These are phyloP conservation scores for Hygrophoropsis aurantiaca DNA, from an alignment of 768 basidiomycete genomes.

Conservation along the genomic window DNA sequence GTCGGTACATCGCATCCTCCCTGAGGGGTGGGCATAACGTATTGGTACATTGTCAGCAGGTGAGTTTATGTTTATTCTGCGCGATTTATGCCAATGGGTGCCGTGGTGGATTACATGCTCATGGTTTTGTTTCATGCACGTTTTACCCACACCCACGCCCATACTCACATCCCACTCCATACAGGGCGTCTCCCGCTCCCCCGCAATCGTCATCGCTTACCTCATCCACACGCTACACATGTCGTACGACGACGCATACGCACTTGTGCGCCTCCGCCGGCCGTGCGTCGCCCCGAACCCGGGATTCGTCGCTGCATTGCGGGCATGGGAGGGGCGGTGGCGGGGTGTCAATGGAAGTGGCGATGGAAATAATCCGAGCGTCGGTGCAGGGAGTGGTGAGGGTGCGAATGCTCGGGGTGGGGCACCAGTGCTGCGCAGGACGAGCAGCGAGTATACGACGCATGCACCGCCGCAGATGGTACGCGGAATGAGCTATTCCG, in stretches of 20 bases:
- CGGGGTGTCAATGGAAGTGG: no score
- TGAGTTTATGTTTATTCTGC: no score
- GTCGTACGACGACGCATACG: slow-evolving; percentile 65
- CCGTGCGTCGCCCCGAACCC: slow-evolving; percentile 77
- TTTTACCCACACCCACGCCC: slow-evolving; percentile 9
- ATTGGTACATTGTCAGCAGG: slow-evolving; percentile 83
- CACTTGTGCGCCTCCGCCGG: slow-evolving; percentile 61
- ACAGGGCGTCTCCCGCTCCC: slow-evolving; percentile 76
- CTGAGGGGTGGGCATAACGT: slow-evolving; percentile 63
- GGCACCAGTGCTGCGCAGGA: no score
- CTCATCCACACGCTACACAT: slow-evolving; percentile 74
- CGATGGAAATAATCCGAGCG: no score
- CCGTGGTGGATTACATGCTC: slow-evolving; percentile 3
- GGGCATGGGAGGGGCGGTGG: slow-evolving; percentile 54
- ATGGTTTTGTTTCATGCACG: slow-evolving; percentile 1
- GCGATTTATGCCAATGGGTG: slow-evolving; percentile 3
- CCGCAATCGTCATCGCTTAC: slow-evolving; percentile 78
- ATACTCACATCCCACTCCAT: slow-evolving; percentile 1
- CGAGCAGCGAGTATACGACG: no score
- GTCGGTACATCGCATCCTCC: slow-evolving; percentile 62
- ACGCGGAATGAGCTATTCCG: no score
- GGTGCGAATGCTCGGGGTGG: no score
- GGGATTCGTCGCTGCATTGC: slow-evolving; percentile 64
- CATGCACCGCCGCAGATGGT: no score
- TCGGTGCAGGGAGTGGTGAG: no score